Evolutionary conservation across 768 basidiomycete genomes (phyloP).

Genomic region (Mrakia blollopis): DNA sequence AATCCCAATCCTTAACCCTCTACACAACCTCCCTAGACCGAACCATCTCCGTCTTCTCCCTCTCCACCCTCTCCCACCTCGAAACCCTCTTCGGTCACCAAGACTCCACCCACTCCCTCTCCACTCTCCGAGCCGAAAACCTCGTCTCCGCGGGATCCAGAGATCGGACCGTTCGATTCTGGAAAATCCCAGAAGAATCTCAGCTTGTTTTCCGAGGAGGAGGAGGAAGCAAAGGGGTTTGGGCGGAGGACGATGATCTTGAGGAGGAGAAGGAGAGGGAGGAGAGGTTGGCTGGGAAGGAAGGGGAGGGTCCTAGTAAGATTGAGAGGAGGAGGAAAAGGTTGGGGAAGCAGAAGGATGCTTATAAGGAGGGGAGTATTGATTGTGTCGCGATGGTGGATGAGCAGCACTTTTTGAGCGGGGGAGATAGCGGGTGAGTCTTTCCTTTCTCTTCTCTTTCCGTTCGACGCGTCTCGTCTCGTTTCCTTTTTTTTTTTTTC

Average conservation of each 20-base stretch:
- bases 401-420: constrained; percentile 84
- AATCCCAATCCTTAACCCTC: constrained; percentile 50
- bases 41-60: constrained; percentile 52
- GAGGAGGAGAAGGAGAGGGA: constrained; percentile 60
- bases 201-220: constrained; percentile 96
- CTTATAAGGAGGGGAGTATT: constrained; percentile 81
- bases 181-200: constrained; percentile 93
- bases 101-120: constrained; percentile 71
- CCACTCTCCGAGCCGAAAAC: constrained; percentile 74
- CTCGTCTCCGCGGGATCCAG: constrained; percentile 82
- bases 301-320: constrained; percentile 51
- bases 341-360: constrained; percentile 45
- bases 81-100: constrained; percentile 98
- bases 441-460: neutral
- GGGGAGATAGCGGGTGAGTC: constrained; percentile 91
- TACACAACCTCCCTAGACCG: constrained; percentile 84
- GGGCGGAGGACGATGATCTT: constrained; percentile 53
- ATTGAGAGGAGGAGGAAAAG: constrained; percentile 49
- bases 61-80: constrained; percentile 76
- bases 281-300: constrained; percentile 41
- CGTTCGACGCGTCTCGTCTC: constrained; percentile 36
- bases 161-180: constrained; percentile 87
- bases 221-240: constrained; percentile 64
- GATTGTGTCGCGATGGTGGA: constrained; percentile 94
- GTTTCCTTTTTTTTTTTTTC: neutral